Percentiles rank a stretch among this genome's conserved stretches.
Conservation (phyloP, 495 filamentous ascomycete species). For the Penicillium longicatenatum region DNA sequence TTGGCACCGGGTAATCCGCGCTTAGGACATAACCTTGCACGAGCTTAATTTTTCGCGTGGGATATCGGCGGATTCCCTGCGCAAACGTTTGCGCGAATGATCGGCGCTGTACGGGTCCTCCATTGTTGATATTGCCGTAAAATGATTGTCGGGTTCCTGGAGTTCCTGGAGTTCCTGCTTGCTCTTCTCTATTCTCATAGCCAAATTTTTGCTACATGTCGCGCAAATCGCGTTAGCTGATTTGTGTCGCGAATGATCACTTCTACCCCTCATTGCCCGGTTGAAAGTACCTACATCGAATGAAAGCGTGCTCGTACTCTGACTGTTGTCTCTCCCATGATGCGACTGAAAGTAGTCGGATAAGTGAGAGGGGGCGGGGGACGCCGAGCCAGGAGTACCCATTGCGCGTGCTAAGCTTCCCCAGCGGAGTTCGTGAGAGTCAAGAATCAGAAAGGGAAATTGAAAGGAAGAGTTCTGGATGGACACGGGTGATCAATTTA, state of each 20-base stretch:
- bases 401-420: constrained; percentile 1
- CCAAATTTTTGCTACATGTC: constrained; percentile 1
- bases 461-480: background rate
- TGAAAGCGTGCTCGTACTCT: background rate
- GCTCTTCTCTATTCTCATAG: background rate
- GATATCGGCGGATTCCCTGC: constrained; percentile 65
- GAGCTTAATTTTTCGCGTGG: constrained; percentile 94
- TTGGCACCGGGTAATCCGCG: constrained; percentile 95
- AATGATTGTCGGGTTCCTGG: background rate
- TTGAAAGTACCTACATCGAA: background rate
- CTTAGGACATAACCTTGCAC: constrained; percentile 92
- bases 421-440: background rate
- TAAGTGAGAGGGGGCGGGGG: background rate
- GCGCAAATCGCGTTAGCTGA: background rate
- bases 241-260: background rate
- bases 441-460: background rate
- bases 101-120: background rate
- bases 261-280: background rate
- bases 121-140: background rate
- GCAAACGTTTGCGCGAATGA: constrained; percentile 5
- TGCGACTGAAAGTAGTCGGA: background rate
- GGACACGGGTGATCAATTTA: background rate
- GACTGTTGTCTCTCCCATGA: background rate
- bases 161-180: background rate
- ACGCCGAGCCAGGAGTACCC: constrained; percentile 4